phyloP scores from a whole-genome alignment of 371 early-diverging fungal genomes.

The Sporodiniella umbellata region DNA sequence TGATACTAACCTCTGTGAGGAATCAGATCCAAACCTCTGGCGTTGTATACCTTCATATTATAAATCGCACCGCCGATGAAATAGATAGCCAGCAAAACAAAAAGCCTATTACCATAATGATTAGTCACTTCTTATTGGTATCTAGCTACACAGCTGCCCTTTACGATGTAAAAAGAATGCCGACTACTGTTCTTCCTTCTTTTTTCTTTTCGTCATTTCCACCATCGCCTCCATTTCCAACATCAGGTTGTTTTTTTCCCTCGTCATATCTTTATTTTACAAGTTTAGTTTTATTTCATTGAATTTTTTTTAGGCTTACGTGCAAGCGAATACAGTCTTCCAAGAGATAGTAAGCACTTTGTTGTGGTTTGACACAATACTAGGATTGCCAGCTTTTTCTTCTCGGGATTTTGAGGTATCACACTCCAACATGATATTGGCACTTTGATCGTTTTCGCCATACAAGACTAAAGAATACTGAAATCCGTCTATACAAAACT shows the following conservation, averaged over 20 bases:
- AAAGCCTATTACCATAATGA: slow-evolving; percentile 16
- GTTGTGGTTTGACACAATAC: slow-evolving; percentile 28
- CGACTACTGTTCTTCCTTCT: slow-evolving; percentile 40
- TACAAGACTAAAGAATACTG: slow-evolving; percentile 22
- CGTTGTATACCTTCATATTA: slow-evolving; percentile 57
- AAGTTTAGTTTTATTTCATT: neutral
- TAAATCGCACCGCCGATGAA: slow-evolving; percentile 59
- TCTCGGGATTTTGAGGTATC: slow-evolving; percentile 16
- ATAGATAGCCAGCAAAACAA: slow-evolving; percentile 45
- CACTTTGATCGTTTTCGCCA: slow-evolving; percentile 20
- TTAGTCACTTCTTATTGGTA: too few species aligned
- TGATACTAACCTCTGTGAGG: slow-evolving; percentile 63
- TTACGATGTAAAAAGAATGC: slow-evolving; percentile 59
- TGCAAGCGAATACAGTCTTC: slow-evolving; percentile 49
- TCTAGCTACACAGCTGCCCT: slow-evolving; percentile 4
- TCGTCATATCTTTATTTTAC: slow-evolving; percentile 16
- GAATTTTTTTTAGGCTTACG: slow-evolving; percentile 22
- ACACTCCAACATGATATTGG: slow-evolving; percentile 27
- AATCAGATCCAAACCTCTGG: slow-evolving; percentile 56
- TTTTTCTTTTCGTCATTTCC: slow-evolving; percentile 3
- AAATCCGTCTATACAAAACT: slow-evolving; percentile 14
- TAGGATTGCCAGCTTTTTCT: slow-evolving; percentile 23
- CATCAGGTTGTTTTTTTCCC: slow-evolving; percentile 27
- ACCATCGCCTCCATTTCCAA: slow-evolving; percentile 9
- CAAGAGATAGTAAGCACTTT: slow-evolving; percentile 36